Evolutionary conservation across 306 rosid genomes (phyloP).

Genomic region (Carpinus viminea): DNA sequence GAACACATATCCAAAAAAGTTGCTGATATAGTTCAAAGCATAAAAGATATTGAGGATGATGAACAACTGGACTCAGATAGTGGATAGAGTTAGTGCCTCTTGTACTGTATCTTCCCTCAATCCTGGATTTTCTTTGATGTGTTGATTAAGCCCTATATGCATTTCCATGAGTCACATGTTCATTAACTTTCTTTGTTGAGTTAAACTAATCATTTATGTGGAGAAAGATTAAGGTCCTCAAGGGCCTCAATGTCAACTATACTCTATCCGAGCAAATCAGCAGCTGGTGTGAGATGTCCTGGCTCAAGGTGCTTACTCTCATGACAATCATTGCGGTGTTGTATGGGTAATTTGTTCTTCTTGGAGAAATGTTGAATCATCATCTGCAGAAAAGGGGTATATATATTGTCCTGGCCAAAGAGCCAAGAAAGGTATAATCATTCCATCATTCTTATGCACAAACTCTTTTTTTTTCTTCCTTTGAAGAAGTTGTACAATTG

Average conservation of each 20-base stretch:
- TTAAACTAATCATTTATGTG: not conserved
- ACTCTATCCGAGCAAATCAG: not conserved
- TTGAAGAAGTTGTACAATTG: not conserved
- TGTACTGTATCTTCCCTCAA: slow-evolving; percentile 14
- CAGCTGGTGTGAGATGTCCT: not conserved
- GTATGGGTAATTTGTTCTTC: not conserved
- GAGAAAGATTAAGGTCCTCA: slow-evolving; percentile 1
- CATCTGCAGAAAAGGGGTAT: not conserved
- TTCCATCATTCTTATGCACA: not conserved
- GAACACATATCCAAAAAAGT: slow-evolving; percentile 64
- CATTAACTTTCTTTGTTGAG: not conserved
- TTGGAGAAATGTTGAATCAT: not conserved
- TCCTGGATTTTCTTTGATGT: slow-evolving; percentile 1
- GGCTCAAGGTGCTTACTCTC: slow-evolving; percentile 1
- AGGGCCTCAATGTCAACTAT: not conserved
- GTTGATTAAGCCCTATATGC: slow-evolving; percentile 5
- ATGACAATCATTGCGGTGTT: not conserved
- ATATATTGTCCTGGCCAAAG: not conserved
- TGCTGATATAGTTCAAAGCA: slow-evolving; percentile 52
- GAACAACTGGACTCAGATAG: slow-evolving; percentile 43
- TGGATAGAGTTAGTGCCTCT: slow-evolving; percentile 30
- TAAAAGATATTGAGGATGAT: slow-evolving; percentile 65
- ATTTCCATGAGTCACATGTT: not conserved
- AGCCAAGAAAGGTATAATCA: slow-evolving; percentile 1
- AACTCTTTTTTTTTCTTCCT: not conserved